A percentile compares a stretch with the other conserved stretches of the same genome.
Conservation (phyloP, 169 alveolate genomes). For the Hammondia hammondi region DNA sequence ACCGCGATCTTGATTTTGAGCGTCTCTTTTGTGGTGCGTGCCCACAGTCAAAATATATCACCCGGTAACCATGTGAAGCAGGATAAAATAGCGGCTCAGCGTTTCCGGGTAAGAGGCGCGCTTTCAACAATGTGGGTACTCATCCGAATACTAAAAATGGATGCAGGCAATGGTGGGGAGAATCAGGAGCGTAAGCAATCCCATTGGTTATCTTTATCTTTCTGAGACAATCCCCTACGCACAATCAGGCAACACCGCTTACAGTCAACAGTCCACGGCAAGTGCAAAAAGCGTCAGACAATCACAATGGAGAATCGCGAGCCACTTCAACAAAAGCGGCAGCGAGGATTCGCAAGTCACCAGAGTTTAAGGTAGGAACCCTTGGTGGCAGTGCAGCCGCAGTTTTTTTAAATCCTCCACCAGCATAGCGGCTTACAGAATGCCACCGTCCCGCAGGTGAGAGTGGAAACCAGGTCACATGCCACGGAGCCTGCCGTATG, state of each 20-base stretch:
- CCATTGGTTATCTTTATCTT: neutral
- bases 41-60: neutral
- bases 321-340: too few relatives aligned
- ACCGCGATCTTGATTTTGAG: neutral
- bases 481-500: too few relatives aligned
- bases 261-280: neutral
- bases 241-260: neutral
- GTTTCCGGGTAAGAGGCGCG: neutral
- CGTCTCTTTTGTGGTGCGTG: neutral
- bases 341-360: too few relatives aligned
- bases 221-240: neutral
- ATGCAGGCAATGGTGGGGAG: slow-evolving; percentile 33
- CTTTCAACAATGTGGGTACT: neutral
- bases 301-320: neutral
- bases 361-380: too few relatives aligned
- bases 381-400: too few relatives aligned
- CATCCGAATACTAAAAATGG: too few relatives aligned
- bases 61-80: neutral
- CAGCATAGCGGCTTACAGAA: too few relatives aligned
- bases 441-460: too few relatives aligned
- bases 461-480: too few relatives aligned
- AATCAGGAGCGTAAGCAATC: neutral
- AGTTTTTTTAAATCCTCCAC: too few relatives aligned
- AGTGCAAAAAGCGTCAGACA: neutral
- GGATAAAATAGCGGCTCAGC: neutral